phyloP scores from a whole-genome alignment of 2,329 filamentous ascomycete species.

The Neofusicoccum sp. region DNA sequence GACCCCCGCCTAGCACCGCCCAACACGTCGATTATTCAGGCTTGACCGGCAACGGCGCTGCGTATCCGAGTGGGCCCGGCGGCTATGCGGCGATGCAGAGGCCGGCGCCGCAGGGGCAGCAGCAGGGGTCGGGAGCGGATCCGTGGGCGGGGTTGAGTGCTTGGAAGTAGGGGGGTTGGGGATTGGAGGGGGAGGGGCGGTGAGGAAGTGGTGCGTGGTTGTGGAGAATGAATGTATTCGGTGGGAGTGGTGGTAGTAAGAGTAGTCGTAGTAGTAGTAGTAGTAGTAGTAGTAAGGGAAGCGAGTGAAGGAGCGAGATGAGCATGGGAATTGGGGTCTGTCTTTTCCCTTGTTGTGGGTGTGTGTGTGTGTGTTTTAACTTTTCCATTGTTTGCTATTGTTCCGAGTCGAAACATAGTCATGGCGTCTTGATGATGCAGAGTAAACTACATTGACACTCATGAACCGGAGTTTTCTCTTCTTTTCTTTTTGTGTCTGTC shows the following conservation, averaged over 20 bases:
- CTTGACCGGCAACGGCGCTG: conserved; percentile 28
- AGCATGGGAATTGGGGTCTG: too few species aligned
- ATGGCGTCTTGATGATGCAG: conserved; percentile 2
- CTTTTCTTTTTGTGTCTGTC: too few species aligned
- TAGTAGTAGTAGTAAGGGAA: too few species aligned
- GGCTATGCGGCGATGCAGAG: conserved; percentile 51
- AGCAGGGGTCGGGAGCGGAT: conserved; percentile 48
- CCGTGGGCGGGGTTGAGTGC: conserved; percentile 72
- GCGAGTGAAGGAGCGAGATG: too few species aligned
- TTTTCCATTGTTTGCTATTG: background rate
- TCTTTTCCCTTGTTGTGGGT: background rate
- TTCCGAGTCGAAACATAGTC: background rate
- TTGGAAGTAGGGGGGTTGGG: conserved; percentile 54
- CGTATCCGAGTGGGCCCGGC: conserved; percentile 53
- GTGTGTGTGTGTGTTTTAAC: background rate
- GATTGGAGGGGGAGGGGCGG: too few species aligned
- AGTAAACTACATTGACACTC: background rate
- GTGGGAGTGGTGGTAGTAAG: too few species aligned
- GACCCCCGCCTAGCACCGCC: conserved; percentile 57
- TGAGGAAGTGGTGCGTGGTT: too few species aligned
- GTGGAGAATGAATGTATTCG: too few species aligned
- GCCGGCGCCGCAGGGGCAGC: conserved; percentile 39
- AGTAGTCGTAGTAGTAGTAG: too few species aligned
- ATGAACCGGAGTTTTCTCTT: background rate
- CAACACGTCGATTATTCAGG: conserved; percentile 54